Base-by-base conservation (phyloP, 2,329 filamentous ascomycete genomes). In the Trichoderma citrinoviride region DNA sequence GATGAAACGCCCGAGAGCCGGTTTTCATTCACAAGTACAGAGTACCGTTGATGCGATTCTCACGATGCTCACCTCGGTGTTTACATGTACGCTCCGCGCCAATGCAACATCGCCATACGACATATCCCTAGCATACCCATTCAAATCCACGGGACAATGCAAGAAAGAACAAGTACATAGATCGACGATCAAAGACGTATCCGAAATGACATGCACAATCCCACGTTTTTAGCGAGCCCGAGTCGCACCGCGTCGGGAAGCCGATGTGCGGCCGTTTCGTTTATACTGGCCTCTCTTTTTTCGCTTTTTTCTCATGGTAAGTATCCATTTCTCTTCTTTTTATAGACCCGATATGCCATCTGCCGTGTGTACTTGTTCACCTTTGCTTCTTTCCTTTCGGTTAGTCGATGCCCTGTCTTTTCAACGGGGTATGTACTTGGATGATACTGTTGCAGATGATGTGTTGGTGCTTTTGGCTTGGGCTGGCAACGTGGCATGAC, bases 61-160 rank as follows among this genome's bases (percentile, higher is more conserved):
- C 33, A 37, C 33, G 33, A 37, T 14, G 33, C 5, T 5, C 3
- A 14, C 1, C 25, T n/a, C 25, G 55, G 55, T 23, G 6, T 33
- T 29, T 29, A 57, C 55, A 46, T 57, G 55, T 57, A 47, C 27
- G 8, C 55, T 57, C 56, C 43, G 56, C 44, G 12, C 2, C 56
- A n/a, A 60, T 25, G 19, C 43, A 33, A 25, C 15, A 60, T 40
- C 29, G 3, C 33, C 3, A 14, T 10, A 10, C 7, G 7, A 33
- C 7, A 33, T 8, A 33, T 8, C 29, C 3, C 29, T 8, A 33
- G 29, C 29, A 10, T 3, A 33, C 10, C n/a, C 7, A 33, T 33
- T 10, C 7, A 10, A 10, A 10, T 33, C 29, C 29, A 33, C 29
- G 7, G 2, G 29, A 33, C 2, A 10, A 33, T 10, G 7, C 29